A percentile compares a stretch with the other conserved stretches of the same genome.
phyloP scores from a whole-genome alignment of 306 rosid species.

The Vigna hirtella region DNA sequence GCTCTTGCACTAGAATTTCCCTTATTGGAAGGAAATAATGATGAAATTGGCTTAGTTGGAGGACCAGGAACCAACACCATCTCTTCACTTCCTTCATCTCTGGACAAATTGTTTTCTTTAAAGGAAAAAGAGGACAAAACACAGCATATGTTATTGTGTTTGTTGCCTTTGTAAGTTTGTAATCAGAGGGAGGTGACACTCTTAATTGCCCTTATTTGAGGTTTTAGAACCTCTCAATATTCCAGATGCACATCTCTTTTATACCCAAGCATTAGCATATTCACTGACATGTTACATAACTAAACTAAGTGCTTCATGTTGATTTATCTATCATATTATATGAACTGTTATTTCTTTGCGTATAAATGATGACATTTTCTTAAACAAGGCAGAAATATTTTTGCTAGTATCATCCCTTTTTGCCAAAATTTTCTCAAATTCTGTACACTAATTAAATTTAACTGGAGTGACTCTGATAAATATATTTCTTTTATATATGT shows the following conservation, averaged over 20 bases:
- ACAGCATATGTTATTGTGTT: neutral
- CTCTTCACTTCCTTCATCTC: constrained; percentile 27
- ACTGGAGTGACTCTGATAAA: neutral
- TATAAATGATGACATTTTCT: constrained; percentile 21
- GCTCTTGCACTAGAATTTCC: constrained; percentile 11
- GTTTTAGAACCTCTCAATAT: neutral
- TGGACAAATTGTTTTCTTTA: neutral
- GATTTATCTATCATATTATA: neutral
- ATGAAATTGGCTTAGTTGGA: neutral
- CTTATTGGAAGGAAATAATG: constrained; percentile 15
- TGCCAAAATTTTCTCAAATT: neutral
- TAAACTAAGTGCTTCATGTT: constrained; percentile 10
- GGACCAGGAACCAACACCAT: constrained; percentile 24
- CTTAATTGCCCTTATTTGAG: neutral
- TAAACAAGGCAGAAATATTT: neutral
- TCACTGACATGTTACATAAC: neutral
- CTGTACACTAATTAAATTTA: constrained; percentile 21
- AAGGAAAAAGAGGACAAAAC: neutral
- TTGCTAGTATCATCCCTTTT: neutral
- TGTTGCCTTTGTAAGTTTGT: constrained; percentile 2
- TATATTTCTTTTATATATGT: neutral
- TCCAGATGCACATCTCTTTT: neutral
- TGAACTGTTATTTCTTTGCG: neutral
- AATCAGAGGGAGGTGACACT: neutral
- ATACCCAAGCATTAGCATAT: neutral